Base-by-base conservation (phyloP, 164 flowering plant species). In the Chloranthus sessilifolius region DNA sequence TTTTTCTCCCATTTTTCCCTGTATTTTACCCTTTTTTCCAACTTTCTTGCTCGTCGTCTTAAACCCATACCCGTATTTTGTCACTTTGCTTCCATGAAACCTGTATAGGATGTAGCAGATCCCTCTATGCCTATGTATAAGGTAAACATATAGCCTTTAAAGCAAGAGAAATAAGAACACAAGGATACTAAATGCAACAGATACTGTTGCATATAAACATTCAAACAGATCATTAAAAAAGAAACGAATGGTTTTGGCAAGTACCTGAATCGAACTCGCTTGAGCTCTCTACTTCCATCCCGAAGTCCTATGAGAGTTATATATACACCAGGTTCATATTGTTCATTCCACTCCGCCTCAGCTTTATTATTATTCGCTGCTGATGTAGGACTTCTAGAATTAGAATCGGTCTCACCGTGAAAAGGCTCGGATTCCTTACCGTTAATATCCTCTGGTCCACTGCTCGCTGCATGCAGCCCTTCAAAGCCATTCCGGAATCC, bases 201-300 rank as follows among this genome's bases (percentile, higher is more conserved):
- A n/a, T n/a, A n/a, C n/a, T n/a, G n/a, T n/a, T n/a, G n/a, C n/a
- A n/a, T n/a, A n/a, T n/a, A n/a, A n/a, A n/a, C n/a, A n/a, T n/a
- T n/a, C n/a, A n/a, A n/a, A n/a, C n/a, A n/a, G n/a, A n/a, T n/a
- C n/a, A n/a, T n/a, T n/a, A 25, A 39, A 9, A 26, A 39, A 12
- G 26, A 26, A 20, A 17, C 17, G 8, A 24, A 16, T 17, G 26
- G 16, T 17, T 15, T 17, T 38, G 8, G 26, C 28, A 50, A 21
- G 21, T 78, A 87, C 96, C 96, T 87, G 88, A 87, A 87, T 43
- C 92, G 82, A 57, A 87, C 96, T 61, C 96, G 72, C 59, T 79
- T 87, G 43, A 87, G 89, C 62, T 84, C 96, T 66, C 85, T 73
- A 16, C 81, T 73, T 52, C 92, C 89, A 50, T 82, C 96, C 3